A percentile compares a stretch with the other conserved stretches of the same genome.
Evolutionary conservation across 75 land plant species (phyloP).

Genomic region (Ceratopteris richardii): DNA sequence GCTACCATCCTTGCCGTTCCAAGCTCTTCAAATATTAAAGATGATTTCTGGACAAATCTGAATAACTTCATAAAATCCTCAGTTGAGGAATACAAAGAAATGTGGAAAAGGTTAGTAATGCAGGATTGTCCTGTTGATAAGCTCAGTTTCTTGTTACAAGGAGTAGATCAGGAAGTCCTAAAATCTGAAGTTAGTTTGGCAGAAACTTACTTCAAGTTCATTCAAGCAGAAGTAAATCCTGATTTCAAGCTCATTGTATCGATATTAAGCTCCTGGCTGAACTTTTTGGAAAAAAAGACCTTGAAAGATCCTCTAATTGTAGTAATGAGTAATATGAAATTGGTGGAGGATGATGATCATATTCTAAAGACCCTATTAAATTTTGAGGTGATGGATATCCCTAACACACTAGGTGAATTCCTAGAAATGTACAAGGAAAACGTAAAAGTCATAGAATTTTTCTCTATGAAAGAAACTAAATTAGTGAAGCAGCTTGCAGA

Average conservation of each 20-base stretch:
- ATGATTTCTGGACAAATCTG: background rate
- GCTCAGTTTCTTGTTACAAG: too few relatives aligned
- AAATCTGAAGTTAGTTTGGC: too few relatives aligned
- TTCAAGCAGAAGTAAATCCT: too few relatives aligned
- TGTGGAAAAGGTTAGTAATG: too few relatives aligned
- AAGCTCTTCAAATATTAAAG: background rate
- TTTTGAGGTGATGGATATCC: slow-evolving; percentile 2
- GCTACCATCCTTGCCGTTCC: background rate
- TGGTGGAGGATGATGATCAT: slow-evolving; percentile 3
- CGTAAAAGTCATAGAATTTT: slow-evolving; percentile 5
- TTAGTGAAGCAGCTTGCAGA: slow-evolving; percentile 17
- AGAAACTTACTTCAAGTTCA: too few relatives aligned
- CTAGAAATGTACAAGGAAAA: slow-evolving; percentile 14
- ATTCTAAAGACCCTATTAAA: background rate
- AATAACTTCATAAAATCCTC: too few relatives aligned
- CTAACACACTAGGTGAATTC: slow-evolving; percentile 12
- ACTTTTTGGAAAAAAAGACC: too few relatives aligned
- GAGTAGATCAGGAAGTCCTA: too few relatives aligned
- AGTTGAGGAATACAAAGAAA: too few relatives aligned
- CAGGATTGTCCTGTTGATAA: too few relatives aligned
- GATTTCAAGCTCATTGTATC: too few relatives aligned
- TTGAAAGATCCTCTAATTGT: slow-evolving; percentile 5
- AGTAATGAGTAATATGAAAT: slow-evolving; percentile 3
- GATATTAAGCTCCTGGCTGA: too few relatives aligned
- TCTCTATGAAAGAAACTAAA: slow-evolving; percentile 5